phyloP scores from a whole-genome alignment of 2,329 filamentous ascomycete genomes.

The Fusarium annulatum region DNA sequence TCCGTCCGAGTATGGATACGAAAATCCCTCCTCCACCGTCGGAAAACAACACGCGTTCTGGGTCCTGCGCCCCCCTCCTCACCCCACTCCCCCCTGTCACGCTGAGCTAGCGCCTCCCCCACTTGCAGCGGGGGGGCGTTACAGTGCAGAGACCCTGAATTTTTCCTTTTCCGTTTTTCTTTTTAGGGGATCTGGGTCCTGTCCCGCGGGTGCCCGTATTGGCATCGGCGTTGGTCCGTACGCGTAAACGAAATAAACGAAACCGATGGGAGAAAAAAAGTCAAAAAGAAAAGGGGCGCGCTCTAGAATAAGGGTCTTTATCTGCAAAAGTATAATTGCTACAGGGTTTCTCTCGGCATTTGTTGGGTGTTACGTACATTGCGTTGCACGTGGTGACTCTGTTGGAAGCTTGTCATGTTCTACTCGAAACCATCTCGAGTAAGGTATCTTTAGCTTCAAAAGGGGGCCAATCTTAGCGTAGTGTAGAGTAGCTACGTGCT shows the following conservation, averaged over 20 bases:
- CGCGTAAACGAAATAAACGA: background rate
- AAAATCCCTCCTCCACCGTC: slow-evolving; percentile 20
- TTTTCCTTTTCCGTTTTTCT: background rate
- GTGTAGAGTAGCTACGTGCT: background rate
- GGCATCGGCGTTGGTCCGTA: background rate
- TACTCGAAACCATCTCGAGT: background rate
- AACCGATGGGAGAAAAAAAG: background rate
- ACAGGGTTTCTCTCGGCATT: background rate
- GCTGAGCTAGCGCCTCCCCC: background rate
- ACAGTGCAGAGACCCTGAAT: slow-evolving; percentile 12
- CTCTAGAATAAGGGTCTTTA: background rate
- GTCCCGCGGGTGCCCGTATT: background rate
- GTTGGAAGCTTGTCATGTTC: background rate
- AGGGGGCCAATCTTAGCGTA: background rate
- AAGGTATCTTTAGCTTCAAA: background rate
- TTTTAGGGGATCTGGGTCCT: background rate
- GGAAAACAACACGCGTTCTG: slow-evolving; percentile 8
- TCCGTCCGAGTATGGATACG: slow-evolving; percentile 8
- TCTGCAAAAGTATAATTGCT: background rate
- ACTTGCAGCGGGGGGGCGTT: background rate
- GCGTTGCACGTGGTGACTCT: background rate
- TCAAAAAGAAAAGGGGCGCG: background rate
- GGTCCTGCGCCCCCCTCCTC: background rate
- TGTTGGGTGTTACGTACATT: background rate
- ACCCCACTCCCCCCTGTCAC: background rate